Evolutionary conservation across 169 alveolate species (phyloP), one percentile per base, ranked within the genome.

Genomic region (Eimeria acervulina): DNA sequence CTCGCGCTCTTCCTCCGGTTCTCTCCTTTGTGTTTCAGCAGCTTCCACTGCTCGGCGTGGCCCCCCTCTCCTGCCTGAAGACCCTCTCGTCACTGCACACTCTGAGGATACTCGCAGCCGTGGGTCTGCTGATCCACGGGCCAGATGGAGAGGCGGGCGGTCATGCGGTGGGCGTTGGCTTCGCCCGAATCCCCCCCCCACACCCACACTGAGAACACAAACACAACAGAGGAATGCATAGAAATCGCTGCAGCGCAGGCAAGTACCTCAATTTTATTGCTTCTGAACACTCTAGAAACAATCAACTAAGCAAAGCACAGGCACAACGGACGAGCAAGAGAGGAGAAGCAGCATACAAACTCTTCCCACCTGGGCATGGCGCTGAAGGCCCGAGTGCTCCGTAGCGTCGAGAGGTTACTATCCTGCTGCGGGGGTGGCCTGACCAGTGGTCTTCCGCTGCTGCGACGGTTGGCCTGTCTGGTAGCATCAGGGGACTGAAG

Each of bases 311-410:
- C 8, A 3, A 6, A 63, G 17, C 74, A 63, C 36, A 72, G 8
- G 84, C 55, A 4, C 52, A 33, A 15, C 31, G 4, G 80, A 19
- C 55, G 12, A 47, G 0, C 59, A 1, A 10, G 15, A 1, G 21
- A n/a, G 28, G 68, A 59, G 8, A 59, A 19, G 8, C n/a, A 59
- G 68, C 21, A 17, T 19, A 59, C n/a, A 26, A 0, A 26, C 44
- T 38, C n/a, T 38, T 47, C 93, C 7, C 78, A 85, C 93, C 93
- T 59, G 55, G 93, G 80, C 93, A 59, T 85, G 5, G 93, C 74
- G 38, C 74, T 85, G 33, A 59, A 85, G 42, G 93, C 93, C 59
- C 93, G 78, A 55, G 21, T 38, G 74, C 80, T 51, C 42, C 38
- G 2, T 42, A 33, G 6, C 1, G 52, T 59, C 31, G 81, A 4